Conservation (phyloP, 805 yeast genomes). For the Ogataea pini region DNA sequence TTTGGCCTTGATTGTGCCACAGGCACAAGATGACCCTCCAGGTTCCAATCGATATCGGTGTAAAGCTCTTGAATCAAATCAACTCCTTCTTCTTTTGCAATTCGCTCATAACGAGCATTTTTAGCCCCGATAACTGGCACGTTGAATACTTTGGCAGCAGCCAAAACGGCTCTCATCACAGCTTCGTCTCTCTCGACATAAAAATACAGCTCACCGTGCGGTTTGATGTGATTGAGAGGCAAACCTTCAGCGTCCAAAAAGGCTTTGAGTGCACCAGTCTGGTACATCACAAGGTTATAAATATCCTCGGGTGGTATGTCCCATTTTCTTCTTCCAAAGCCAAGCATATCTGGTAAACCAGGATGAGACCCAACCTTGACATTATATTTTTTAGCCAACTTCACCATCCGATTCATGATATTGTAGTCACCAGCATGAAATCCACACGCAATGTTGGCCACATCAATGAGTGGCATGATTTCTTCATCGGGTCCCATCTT, state of each 20-base stretch:
- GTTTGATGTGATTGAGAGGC: conserved; percentile 37
- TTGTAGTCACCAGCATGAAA: conserved; percentile 43
- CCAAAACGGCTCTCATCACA: conserved; percentile 38
- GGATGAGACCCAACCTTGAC: conserved; percentile 44
- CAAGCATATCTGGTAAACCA: conserved; percentile 40
- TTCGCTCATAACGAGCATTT: conserved; percentile 31
- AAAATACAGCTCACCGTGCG: conserved; percentile 42
- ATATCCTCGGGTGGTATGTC: conserved; percentile 39
- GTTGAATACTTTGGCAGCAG: conserved; percentile 37
- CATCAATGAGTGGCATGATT: conserved; percentile 41
- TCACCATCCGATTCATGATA: conserved; percentile 38
- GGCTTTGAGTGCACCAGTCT: conserved; percentile 41
- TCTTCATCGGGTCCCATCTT: conserved; percentile 43
- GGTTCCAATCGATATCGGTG: conserved; percentile 37
- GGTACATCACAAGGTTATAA: conserved; percentile 38
- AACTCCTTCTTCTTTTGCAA: conserved; percentile 36
- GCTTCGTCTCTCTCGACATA: conserved; percentile 39
- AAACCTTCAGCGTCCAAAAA: conserved; percentile 39
- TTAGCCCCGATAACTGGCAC: conserved; percentile 43
- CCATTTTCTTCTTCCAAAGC: conserved; percentile 43
- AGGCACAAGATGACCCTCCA: conserved; percentile 34
- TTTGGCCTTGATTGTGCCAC: conserved; percentile 34
- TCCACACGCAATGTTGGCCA: conserved; percentile 44
- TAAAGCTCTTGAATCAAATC: conserved; percentile 40
- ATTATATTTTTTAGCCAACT: conserved; percentile 36